Evolutionary conservation across 2,329 filamentous ascomycete species (phyloP).

Genomic region (Coniosporium tulheliwenetii): DNA sequence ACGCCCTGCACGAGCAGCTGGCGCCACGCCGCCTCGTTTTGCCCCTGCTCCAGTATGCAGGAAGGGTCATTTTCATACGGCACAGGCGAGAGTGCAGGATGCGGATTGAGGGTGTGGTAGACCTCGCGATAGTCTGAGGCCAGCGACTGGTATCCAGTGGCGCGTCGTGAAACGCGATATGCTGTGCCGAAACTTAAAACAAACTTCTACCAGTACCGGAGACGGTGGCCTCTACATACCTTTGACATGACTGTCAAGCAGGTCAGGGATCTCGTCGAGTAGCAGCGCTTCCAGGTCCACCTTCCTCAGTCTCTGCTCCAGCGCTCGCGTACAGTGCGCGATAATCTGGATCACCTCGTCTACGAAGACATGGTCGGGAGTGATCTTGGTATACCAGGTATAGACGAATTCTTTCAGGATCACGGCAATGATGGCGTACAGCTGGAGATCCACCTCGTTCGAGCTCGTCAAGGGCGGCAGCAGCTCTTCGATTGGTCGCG

Average conservation of each 20-base stretch:
- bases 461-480: conserved; percentile 86
- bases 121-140: conserved; percentile 48
- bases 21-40: conserved; percentile 72
- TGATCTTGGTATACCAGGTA: conserved; percentile 87
- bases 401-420: conserved; percentile 82
- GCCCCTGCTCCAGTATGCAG: conserved; percentile 43
- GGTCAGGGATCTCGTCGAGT: conserved; percentile 72
- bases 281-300: conserved; percentile 71
- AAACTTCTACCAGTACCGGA: too few species aligned
- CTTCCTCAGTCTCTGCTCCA: conserved; percentile 73
- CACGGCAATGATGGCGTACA: conserved; percentile 85
- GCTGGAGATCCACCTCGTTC: conserved; percentile 81
- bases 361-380: conserved; percentile 74
- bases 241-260: conserved; percentile 65
- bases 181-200: conserved; percentile 30
- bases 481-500: conserved; percentile 59
- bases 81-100: conserved; percentile 66
- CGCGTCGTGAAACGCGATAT: conserved; percentile 52
- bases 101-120: conserved; percentile 72
- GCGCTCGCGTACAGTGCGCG: conserved; percentile 73
- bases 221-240: conserved; percentile 35
- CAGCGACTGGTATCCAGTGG: conserved; percentile 38
- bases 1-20: conserved; percentile 75
- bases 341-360: conserved; percentile 80
- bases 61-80: conserved; percentile 40